Evolutionary conservation across 768 basidiomycete genomes (phyloP).

Genomic region (Serendipita sp.): DNA sequence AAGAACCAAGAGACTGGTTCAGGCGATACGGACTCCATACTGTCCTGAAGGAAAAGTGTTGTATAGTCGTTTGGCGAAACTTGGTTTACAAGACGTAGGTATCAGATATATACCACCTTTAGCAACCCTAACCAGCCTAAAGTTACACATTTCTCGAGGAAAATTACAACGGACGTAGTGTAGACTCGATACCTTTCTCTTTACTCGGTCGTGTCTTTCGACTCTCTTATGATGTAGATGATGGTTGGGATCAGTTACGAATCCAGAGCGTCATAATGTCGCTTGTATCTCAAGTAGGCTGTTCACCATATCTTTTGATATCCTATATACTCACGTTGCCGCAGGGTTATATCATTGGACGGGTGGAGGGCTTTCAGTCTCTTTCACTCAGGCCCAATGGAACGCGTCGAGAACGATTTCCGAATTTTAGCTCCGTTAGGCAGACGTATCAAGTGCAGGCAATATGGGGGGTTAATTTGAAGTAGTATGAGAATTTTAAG

Average conservation of each 20-base stretch:
- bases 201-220: not conserved
- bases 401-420: not conserved
- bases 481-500: not conserved
- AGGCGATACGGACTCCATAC: not conserved
- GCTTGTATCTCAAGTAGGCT: not conserved
- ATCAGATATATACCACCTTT: not conserved
- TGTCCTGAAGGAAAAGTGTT: not conserved
- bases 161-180: not conserved
- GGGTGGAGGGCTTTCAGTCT: not conserved
- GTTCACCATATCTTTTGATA: not conserved
- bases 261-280: not conserved
- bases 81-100: not conserved
- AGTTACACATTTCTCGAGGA: not conserved
- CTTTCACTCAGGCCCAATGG: not conserved
- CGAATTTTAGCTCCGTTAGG: not conserved
- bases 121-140: not conserved
- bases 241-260: not conserved
- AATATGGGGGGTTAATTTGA: constrained; percentile 2
- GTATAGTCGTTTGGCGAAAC: not conserved
- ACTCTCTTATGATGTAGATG: not conserved
- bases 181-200: not conserved
- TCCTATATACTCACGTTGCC: not conserved
- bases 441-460: constrained; percentile 2
- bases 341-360: constrained; percentile 1
- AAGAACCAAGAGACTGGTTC: not conserved